A percentile compares a stretch with the other conserved stretches of the same genome.
Evolutionary conservation across 306 rosid genomes (phyloP).

Genomic region (Castanopsis chinensis): DNA sequence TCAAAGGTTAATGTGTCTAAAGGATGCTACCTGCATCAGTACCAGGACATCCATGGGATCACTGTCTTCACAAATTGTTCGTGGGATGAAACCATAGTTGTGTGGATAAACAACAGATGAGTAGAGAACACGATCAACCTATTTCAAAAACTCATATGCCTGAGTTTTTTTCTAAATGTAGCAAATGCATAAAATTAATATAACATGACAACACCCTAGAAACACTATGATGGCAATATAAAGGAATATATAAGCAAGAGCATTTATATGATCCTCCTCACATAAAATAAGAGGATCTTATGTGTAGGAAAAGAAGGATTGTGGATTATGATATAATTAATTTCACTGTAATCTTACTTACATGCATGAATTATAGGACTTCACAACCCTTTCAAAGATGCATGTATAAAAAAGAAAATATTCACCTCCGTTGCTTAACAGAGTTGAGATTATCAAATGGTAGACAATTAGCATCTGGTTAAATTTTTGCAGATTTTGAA

Average conservation of each 20-base stretch:
- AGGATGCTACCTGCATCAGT: slow-evolving; percentile 83
- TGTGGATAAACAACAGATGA: slow-evolving; percentile 98
- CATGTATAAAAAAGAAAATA: neutral
- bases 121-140: slow-evolving; percentile 97
- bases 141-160: slow-evolving; percentile 23
- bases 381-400: neutral
- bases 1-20: slow-evolving; percentile 9
- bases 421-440: neutral
- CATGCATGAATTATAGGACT: neutral
- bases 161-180: slow-evolving; percentile 23
- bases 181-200: slow-evolving; percentile 11
- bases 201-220: neutral
- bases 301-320: neutral
- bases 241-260: neutral
- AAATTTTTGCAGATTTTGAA: neutral
- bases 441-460: neutral
- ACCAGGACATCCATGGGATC: slow-evolving; percentile 95
- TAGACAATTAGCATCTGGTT: neutral
- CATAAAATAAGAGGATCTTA: neutral
- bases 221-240: neutral
- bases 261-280: neutral
- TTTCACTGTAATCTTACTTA: neutral
- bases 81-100: slow-evolving; percentile 95
- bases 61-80: slow-evolving; percentile 94
- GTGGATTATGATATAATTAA: neutral